Base-by-base conservation (phyloP, 805 yeast genomes). In the Ogataea trehaloabstinens region DNA sequence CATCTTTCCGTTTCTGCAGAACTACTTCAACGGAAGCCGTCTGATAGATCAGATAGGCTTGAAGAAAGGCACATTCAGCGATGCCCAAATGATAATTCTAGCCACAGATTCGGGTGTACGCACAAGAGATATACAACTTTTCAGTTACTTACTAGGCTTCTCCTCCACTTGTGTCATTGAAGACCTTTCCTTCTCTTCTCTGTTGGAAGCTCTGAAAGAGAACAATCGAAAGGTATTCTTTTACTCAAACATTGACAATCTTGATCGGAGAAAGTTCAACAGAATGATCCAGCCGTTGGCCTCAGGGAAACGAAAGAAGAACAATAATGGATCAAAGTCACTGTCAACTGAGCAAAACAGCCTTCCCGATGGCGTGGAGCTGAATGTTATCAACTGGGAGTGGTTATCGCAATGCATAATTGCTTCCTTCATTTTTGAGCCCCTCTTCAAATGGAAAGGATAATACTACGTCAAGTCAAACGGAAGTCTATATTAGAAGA, bases 341-440 rank as follows among this genome's bases (percentile, higher is more conserved):
- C 25, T 22, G 7, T 27, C 21, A 6, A 16, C 24, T 16, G 27
- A 41, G 12, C 34, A 16, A 6, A 19, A 24, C 8, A 8, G 17
- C 7, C 19, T 32, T 4, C 11, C 34, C 10, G 28, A 30, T 19
- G 40, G 33, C 3, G 7, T 38, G 3, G 45, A 38, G n/a, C 27
- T 60, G 30, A 52, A 61, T 48, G 28, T 73, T 4, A 62, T 78
- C 8, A 64, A 72, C 49, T 78, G 83, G 84, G 85, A 80, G 51
- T 80, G 85, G 85, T 66, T 78, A 1, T 82, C 78, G 1, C 85
- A 80, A 43, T 75, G 82, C 58, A 66, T 77, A 12, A 77, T 80
- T 19, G 52, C 53, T 1, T 38, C 45, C 5, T 33, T 29, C 13
- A 34, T 33, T 19, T 42, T 52, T 30, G 45, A 45, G 22, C 48